Percentiles rank a stretch among this genome's conserved stretches.
Conservation (phyloP, 1,284 basidiomycete genomes). For the Mycena sp. region DNA sequence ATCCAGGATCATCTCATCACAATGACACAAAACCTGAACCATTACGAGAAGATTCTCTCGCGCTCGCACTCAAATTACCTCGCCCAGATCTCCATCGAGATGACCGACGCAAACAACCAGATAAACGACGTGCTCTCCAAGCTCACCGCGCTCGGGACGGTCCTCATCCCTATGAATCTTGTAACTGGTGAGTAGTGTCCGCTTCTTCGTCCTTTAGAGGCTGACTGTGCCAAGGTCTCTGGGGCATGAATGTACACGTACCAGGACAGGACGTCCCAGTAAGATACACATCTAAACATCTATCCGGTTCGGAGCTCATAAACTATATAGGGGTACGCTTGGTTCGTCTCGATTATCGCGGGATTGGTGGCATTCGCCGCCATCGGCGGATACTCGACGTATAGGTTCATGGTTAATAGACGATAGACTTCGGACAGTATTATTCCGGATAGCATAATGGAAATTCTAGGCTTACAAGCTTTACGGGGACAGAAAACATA, state of each 20-base stretch:
- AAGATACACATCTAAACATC: slow-evolving; percentile 34
- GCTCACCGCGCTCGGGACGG: slow-evolving; percentile 96
- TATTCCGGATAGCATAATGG: slow-evolving; percentile 28
- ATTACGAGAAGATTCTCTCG: slow-evolving; percentile 99
- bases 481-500: slow-evolving; percentile 26
- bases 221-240: slow-evolving; percentile 60
- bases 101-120: slow-evolving; percentile 99
- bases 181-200: slow-evolving; percentile 74
- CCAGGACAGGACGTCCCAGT: slow-evolving; percentile 79
- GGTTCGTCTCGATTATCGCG: slow-evolving; percentile 91
- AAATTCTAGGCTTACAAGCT: slow-evolving; percentile 20
- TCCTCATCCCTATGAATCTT: slow-evolving; percentile 97
- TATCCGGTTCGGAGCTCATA: slow-evolving; percentile 10
- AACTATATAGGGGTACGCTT: slow-evolving; percentile 59
- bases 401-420: slow-evolving; percentile 72
- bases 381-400: slow-evolving; percentile 86
- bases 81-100: slow-evolving; percentile 97
- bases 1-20: slow-evolving; percentile 95
- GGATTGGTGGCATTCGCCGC: slow-evolving; percentile 82
- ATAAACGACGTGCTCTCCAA: slow-evolving; percentile 99
- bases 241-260: slow-evolving; percentile 95
- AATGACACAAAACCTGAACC: slow-evolving; percentile 99
- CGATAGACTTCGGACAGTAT: slow-evolving; percentile 22
- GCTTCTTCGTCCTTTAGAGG: neutral
- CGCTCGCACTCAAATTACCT: slow-evolving; percentile 99